These are phyloP conservation scores for Tolypocladium album DNA, from an alignment of 2,329 filamentous ascomycete genomes.

Conservation along the genomic window DNA sequence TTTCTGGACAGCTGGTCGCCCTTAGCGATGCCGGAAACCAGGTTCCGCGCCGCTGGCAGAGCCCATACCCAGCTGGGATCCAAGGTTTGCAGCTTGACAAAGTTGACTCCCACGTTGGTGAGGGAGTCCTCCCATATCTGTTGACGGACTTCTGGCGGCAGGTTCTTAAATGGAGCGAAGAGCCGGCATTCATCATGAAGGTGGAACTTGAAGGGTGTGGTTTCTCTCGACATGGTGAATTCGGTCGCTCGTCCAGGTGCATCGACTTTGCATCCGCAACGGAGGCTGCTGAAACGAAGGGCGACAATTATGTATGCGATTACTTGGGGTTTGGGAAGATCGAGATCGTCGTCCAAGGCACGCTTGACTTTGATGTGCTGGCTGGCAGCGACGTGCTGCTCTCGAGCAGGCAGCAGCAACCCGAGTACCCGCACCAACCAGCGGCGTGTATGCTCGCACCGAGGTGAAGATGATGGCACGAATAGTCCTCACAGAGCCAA, in stretches of 20 bases:
- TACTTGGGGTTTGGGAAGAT: neutral
- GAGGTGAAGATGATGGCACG: neutral
- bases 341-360: neutral
- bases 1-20: neutral
- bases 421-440: neutral
- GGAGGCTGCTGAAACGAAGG: neutral
- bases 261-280: neutral
- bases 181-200: slow-evolving; percentile 18
- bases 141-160: slow-evolving; percentile 24
- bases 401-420: neutral
- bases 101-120: slow-evolving; percentile 22
- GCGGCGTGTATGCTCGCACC: neutral
- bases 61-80: slow-evolving; percentile 13
- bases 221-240: neutral
- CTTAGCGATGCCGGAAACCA: neutral
- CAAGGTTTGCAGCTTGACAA: slow-evolving; percentile 16
- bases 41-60: neutral
- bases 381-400: neutral
- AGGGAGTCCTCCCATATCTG: slow-evolving; percentile 22
- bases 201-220: slow-evolving; percentile 16
- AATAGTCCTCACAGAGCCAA: neutral
- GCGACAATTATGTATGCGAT: too few species aligned
- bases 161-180: slow-evolving; percentile 18
- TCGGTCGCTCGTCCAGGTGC: neutral
- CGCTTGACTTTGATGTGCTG: neutral